A percentile compares a stretch with the other conserved stretches of the same genome.
Evolutionary conservation across 2,329 filamentous ascomycete genomes (phyloP).

Genomic region (Camptophora hylomeconis): DNA sequence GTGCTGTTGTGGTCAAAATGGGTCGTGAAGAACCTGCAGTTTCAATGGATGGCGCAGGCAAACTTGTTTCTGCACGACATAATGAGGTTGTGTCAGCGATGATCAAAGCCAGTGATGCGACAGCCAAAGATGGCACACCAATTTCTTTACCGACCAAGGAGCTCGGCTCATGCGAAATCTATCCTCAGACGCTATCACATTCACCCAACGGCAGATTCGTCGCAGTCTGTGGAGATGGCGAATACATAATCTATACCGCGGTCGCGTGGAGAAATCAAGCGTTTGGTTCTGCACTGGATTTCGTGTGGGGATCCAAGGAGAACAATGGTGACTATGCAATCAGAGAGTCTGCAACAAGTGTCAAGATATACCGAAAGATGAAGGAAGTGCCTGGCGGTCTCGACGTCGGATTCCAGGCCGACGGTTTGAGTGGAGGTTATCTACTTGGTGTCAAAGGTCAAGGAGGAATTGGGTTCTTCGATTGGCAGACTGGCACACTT

Average conservation of each 20-base stretch:
- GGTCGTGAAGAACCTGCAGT: slow-evolving; percentile 94
- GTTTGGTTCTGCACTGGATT: slow-evolving; percentile 89
- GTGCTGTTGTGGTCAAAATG: slow-evolving; percentile 94
- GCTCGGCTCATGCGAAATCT: slow-evolving; percentile 82
- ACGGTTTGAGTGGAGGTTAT: slow-evolving; percentile 78
- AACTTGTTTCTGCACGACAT: slow-evolving; percentile 90
- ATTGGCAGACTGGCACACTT: slow-evolving; percentile 82
- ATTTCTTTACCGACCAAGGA: slow-evolving; percentile 86
- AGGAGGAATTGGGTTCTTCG: slow-evolving; percentile 88
- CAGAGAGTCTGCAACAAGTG: slow-evolving; percentile 75
- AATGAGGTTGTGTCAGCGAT: slow-evolving; percentile 91
- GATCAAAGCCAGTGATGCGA: slow-evolving; percentile 79
- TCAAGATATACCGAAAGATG: slow-evolving; percentile 98
- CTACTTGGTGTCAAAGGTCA: slow-evolving; percentile 89
- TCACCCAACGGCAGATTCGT: slow-evolving; percentile 92
- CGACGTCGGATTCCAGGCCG: slow-evolving; percentile 89
- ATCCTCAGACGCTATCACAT: slow-evolving; percentile 78
- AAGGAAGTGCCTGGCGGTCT: slow-evolving; percentile 78
- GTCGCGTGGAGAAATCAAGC: slow-evolving; percentile 95
- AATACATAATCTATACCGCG: slow-evolving; percentile 98
- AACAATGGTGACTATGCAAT: slow-evolving; percentile 98
- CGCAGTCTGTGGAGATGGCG: slow-evolving; percentile 84
- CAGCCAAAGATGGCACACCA: slow-evolving; percentile 75
- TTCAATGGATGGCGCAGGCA: slow-evolving; percentile 91
- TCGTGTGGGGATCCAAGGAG: slow-evolving; percentile 92